A percentile compares a stretch with the other conserved stretches of the same genome.
These are phyloP conservation scores for Scutellaria barbata DNA, from an alignment of 257 asterid genomes.

Conservation along the genomic window DNA sequence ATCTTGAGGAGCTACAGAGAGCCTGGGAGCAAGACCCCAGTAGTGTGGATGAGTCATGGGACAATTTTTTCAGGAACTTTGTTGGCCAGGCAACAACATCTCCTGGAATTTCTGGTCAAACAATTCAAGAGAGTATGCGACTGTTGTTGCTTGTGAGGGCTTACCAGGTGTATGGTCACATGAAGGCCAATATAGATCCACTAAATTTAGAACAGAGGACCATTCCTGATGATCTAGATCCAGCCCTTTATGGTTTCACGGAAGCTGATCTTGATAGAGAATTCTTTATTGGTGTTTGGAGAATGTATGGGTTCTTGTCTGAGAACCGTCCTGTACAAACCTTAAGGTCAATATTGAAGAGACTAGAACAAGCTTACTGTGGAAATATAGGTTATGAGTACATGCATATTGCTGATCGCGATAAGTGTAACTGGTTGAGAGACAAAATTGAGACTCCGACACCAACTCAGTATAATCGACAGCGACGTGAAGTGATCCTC, in stretches of 20 bases:
- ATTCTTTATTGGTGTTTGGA: constrained; percentile 94
- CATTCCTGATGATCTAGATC: constrained; percentile 87
- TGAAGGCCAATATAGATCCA: constrained; percentile 94
- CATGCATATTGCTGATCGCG: constrained; percentile 97
- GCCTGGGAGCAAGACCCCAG: constrained; percentile 97
- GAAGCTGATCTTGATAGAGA: constrained; percentile 97
- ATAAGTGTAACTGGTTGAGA: constrained; percentile 96
- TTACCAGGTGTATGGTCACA: constrained; percentile 94
- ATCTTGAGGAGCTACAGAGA: constrained; percentile 96
- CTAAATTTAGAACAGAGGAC: constrained; percentile 75
- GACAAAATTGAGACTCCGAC: constrained; percentile 94
- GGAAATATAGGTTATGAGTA: constrained; percentile 92
- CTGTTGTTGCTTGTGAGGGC: constrained; percentile 91
- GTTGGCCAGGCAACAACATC: constrained; percentile 90
- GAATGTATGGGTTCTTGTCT: constrained; percentile 90
- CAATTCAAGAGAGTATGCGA: constrained; percentile 97
- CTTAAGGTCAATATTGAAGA: constrained; percentile 77
- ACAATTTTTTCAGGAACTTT: constrained; percentile 90
- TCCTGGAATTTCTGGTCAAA: constrained; percentile 96
- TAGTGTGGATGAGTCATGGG: constrained; percentile 99
- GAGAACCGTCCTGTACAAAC: constrained; percentile 99
- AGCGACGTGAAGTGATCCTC: constrained; percentile 91
- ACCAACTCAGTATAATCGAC: constrained; percentile 60
- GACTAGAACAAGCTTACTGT: constrained; percentile 95
- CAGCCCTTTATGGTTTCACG: constrained; percentile 82